Base-by-base conservation (phyloP, 805 yeast species). In the Candida stauntonica region DNA sequence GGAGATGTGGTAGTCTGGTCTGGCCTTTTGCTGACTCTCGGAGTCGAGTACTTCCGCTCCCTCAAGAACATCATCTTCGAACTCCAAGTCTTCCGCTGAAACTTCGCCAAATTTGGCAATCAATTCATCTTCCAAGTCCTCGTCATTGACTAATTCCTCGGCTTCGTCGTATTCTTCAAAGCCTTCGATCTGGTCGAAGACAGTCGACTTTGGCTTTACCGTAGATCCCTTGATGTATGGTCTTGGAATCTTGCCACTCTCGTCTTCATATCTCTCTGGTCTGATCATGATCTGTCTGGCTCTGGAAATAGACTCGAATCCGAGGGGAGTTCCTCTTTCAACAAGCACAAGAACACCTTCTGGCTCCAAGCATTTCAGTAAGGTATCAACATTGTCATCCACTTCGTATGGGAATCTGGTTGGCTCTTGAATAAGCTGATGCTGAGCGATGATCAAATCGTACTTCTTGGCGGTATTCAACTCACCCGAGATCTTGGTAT, bases 261-360 rank as follows among this genome's bases (percentile, higher is more conserved):
- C 83, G 11, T 62, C 60, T 6, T 61, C 67, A 48, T 68, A 68
- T 5, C 75, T 72, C 50, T 83, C 95, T 0, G 97, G 96, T 49
- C 98, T 76, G n/a, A 91, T 64, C 74, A 87, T 77, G 4, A 86
- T 63, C 58, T 91, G 96, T 53, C 99, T 71, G 5, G 97, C 96
- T 38, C 96, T 69, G 0, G 96, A 94, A 41, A 88, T 73, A 3
- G 78, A 70, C 61, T 93, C 99, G 55, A 86, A 86, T 0, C 98
- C 98, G 23, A 79, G 55, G 0, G 97, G 86, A 39, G 83, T 85
- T 3, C 99, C 99, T 46, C 96, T 70, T 62, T 93, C 98, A 3
- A 89, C 63, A 2, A 93, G 57, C 1, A 88, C 80, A 11, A 91
- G 61, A 42, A 80, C 79, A 0, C 98, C 99, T 9, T 77, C 75